Base-by-base conservation (phyloP, 1,284 basidiomycete species). In the Ustilago trichophora region DNA sequence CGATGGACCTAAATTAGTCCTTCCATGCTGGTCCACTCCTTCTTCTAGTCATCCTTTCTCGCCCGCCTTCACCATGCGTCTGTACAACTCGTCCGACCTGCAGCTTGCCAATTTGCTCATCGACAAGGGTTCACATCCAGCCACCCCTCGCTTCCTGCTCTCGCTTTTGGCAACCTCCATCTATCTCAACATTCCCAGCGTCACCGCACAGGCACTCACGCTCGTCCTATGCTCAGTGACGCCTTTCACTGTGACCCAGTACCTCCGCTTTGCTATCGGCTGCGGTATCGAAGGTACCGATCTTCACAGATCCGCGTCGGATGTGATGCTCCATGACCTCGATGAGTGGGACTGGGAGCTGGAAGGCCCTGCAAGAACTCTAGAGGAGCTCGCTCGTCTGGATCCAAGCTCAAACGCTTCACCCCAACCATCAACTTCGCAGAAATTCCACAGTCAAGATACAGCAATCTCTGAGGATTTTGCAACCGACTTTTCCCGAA, bases 161-260 rank as follows among this genome's bases (percentile, higher is more conserved):
- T 93, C 92, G 6, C 86, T 95, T 15, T 86, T 95, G 25, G 91
- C 92, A 0, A 92, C 92, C 5, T 86, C 91, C 0, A 87, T 91
- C 36, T 96, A 92, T 81, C 88, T 97, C 27, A 90, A 90, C 34
- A 89, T 94, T 21, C 90, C 91, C 0, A 85, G 88, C 11, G 81
- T 93, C 24, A 88, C 90, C 18, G 86, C 90, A 1, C 88, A 91
- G 67, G 89, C 91, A 0, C 84, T 94, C 19, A 85, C 87, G 0
- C 84, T 87, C 44, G 87, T 95, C 19, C 84, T 93, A 21, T 86
- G 84, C 55, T 90, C 91, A 0, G 85, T 95, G 34, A 90, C 91
- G 0, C 92, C 93, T 0, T 86, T 85, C 58, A 94, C 92, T 0
- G 87, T 90, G 32, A 78, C 88, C 0, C 86, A 86, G 13, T 96